Base-by-base conservation (phyloP, 2,329 filamentous ascomycete genomes). In the Ophiostoma quercus region DNA sequence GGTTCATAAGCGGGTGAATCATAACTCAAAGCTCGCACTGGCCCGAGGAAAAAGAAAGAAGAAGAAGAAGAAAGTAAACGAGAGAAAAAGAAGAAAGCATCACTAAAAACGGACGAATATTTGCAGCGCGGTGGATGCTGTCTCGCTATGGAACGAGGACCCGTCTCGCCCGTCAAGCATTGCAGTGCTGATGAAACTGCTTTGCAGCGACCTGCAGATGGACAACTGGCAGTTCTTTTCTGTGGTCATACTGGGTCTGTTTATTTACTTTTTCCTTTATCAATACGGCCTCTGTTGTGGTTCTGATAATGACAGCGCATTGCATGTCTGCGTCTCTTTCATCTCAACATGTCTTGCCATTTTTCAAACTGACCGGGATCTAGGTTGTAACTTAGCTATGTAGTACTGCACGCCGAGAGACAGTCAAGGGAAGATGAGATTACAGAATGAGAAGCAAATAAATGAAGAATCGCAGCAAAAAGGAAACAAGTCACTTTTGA, bases 151-250 rank as follows among this genome's bases (percentile, higher is more conserved):
- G 62, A 65, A 65, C 19, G 62, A 63, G 14, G 51, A 57, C 51
- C 51, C 51, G 51, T 57, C 60, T n/a, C 37, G 60, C 51, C 51
- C 51, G 51, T 57, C 60, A 34, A 63, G 60, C 34, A 65, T 65
- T 37, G 34, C 32, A 39, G 62, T 65, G 62, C 62, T 65, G 62
- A 22, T 65, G 62, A 65, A 65, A 65, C 62, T 39, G 34, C 62
- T 57, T 11, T 39, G 34, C 60, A 37, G 32, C 1, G 3, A 32
- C 32, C 29, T 37, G 32, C 32, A 32, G 29, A 39, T 37, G 32
- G 34, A 37, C 62, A 39, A 65, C 62, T 65, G 32, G 62, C 32
- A 37, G 60, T 65, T 65, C 34, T 65, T 39, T 65, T 39, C 1
- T 41, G 34, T 11, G 12, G 29, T 14, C 60, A 37, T 34, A 2